phyloP scores from a whole-genome alignment of 306 rosid genomes.

The Trifolium pratense region DNA sequence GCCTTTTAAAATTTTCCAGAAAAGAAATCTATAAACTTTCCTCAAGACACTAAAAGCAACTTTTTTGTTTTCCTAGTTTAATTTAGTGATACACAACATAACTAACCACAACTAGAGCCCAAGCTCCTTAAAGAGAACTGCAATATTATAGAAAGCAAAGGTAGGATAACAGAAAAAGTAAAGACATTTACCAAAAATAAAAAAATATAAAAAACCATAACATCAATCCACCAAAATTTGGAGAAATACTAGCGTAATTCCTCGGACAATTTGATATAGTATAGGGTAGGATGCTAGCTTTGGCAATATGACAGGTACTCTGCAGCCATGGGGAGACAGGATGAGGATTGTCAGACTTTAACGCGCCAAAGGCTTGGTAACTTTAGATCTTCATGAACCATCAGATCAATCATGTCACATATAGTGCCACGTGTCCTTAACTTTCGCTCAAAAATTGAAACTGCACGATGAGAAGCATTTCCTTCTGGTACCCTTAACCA shows the following conservation, averaged over 20 bases:
- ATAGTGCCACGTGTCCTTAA: no score
- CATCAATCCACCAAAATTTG: slow-evolving; percentile 36
- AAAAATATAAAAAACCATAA: not conserved
- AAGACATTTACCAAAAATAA: not conserved
- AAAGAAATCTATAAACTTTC: slow-evolving; percentile 6
- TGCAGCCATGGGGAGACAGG: slow-evolving; percentile 26
- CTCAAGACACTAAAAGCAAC: slow-evolving; percentile 8
- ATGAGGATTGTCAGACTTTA: no score
- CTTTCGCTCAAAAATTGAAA: no score
- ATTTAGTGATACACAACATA: not conserved
- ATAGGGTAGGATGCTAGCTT: slow-evolving; percentile 12
- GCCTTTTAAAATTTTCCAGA: not conserved
- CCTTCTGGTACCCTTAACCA: no score
- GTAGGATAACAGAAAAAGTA: not conserved
- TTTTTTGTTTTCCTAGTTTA: slow-evolving; percentile 18
- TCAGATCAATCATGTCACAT: no score
- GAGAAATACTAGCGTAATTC: slow-evolving; percentile 17
- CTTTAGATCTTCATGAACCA: no score
- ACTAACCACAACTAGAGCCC: not conserved
- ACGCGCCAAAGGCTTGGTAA: no score
- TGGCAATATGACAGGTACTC: slow-evolving; percentile 12
- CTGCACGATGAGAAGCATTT: no score
- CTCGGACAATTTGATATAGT: not conserved
- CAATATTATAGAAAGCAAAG: slow-evolving; percentile 7
- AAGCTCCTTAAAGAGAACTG: slow-evolving; percentile 9